Evolutionary conservation across 257 asterid genomes (phyloP), one percentile per base, ranked within the genome.

Genomic region (Dorcoceras hygrometricum): DNA sequence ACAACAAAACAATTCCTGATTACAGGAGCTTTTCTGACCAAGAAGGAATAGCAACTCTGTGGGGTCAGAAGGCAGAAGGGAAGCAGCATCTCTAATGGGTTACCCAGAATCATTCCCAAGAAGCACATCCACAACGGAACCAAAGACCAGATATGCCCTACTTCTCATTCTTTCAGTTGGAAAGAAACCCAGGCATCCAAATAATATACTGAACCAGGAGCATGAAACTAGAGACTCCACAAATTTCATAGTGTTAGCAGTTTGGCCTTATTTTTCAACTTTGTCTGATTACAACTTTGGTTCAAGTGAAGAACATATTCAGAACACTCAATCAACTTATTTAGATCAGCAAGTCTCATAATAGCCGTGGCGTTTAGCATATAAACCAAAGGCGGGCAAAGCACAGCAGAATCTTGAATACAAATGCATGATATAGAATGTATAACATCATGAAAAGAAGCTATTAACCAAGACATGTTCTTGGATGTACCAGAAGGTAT

Each of bases 331-430:
- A 83, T 82, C 76, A 83, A 81, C 78, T 83, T 70, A 76, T 85
- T 86, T 66, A 90, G 77, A 80, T 93, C 98, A 72, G 72, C 79
- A 73, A 93, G 91, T 66, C 96, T 81, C 82, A 89, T 94, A 68
- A 88, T 81, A 76, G 89, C 86, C 89, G 88, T 82, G 77, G 71
- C 73, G 78, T 76, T 82, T 77, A 88, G 73, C 59, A 90, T 80
- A 72, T 82, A 90, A 67, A 84, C 78, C 79, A 93, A 77, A 8
- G 97, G 87, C 28, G 89, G 75, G 69, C 90, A 88, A 67, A 53
- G 71, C 56, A 75, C 72, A 43, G 34, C 76, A 66, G 87, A 71
- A 68, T 84, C 85, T 71, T 78, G 86, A 50, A 83, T 70, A 73
- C 78, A 86, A 66, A 83, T 70, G 69, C 73, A 78, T 57, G 89